phyloP scores from a whole-genome alignment of 148 eudicot genomes.

The Pharnaceum exiguum region DNA sequence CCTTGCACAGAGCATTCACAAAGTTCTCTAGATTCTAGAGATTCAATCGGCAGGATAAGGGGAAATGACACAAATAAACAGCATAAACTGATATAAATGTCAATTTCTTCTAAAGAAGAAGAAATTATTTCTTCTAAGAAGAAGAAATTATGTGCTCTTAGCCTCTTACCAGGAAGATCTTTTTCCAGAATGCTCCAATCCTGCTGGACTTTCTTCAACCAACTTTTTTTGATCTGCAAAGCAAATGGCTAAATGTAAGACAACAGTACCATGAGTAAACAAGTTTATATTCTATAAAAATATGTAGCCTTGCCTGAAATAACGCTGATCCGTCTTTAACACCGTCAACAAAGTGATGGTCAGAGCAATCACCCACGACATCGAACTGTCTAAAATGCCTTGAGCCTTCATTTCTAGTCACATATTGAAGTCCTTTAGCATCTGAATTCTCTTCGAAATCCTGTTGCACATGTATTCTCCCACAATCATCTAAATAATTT shows the following conservation, averaged over 20 bases:
- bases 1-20: not conserved
- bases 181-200: conserved; percentile 92
- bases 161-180: conserved; percentile 77
- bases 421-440: conserved; percentile 11
- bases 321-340: conserved; percentile 37
- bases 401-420: conserved; percentile 16
- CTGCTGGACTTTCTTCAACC: conserved; percentile 88
- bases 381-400: conserved; percentile 59
- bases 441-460: conserved; percentile 18
- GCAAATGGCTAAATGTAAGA: not conserved
- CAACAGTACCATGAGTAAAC: not conserved
- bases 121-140: too few species aligned
- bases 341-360: conserved; percentile 74
- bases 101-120: too few species aligned
- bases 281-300: not conserved
- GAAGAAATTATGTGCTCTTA: not conserved
- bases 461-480: conserved; percentile 24
- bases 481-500: conserved; percentile 25
- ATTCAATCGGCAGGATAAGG: too few species aligned
- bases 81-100: too few species aligned
- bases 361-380: conserved; percentile 63
- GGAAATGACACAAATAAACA: too few species aligned
- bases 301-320: conserved; percentile 47
- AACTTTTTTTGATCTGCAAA: conserved; percentile 53
- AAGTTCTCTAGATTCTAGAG: not conserved